Base-by-base conservation (phyloP, 805 yeast genomes). In the Yarrowia porcina region DNA sequence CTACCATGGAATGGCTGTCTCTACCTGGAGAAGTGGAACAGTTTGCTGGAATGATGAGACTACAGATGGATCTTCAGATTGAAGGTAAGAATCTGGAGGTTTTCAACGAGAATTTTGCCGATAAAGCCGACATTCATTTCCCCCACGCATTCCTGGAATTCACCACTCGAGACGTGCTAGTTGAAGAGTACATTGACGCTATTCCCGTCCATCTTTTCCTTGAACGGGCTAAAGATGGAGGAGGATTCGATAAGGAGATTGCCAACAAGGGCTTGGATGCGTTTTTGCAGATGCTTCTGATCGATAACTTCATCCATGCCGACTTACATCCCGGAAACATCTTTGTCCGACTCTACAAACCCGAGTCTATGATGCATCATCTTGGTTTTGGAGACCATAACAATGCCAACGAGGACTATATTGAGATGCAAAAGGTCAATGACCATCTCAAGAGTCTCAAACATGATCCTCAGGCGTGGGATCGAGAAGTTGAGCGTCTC, bases 281-380 rank as follows among this genome's bases (percentile, higher is more conserved):
- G 4, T 94, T 94, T 69, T 77, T 94, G 66, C 88, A 91, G 69
- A 94, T 94, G 99, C 79, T 94, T 66, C 87, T 94, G 59, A 75
- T 93, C 61, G 96, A 94, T 75, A 92, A 94, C 73, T 94, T 94
- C 73, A 90, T 92, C 45, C 99, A 94, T 73, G 93, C 98, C 0
- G 99, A 94, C 75, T 78, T 94, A 64, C 99, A 94, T 68, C 97
- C 99, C 0, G 99, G 99, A 3, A 94, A 94, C 73, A 89, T 94
- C 70, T 83, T 91, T 79, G 82, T 90, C 9, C 76, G 90, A 52
- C 85, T 89, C 69, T 80, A 86, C 67, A 84, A 83, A 67, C 80
- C 76, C 2, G 73, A 76, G 65, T 64, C 65, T 10, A 50, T 39
- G 41, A 56, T 66, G 17, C 65, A 66, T 32, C 32, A 60, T 15